Evolutionary conservation across 139 green algal genomes (phyloP).

Genomic region (Coelastrella sp.): DNA sequence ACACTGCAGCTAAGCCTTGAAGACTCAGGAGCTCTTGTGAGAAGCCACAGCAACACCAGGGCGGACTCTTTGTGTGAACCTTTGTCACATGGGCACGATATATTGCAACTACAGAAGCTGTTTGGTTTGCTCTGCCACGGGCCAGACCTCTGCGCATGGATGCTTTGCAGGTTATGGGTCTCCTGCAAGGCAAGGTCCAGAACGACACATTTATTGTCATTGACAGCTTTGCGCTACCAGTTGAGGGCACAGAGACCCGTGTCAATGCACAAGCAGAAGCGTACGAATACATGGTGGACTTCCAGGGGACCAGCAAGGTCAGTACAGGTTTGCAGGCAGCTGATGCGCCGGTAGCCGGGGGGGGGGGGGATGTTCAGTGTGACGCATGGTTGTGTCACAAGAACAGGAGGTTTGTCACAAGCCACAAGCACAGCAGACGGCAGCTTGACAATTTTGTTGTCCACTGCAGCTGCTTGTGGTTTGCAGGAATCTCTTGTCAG

Average conservation of each 20-base stretch:
- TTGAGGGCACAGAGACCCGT: slow-evolving; percentile 98
- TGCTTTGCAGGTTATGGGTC: slow-evolving; percentile 89
- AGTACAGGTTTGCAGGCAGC: not conserved
- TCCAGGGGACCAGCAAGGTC: slow-evolving; percentile 80
- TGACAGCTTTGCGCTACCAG: slow-evolving; percentile 95
- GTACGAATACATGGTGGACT: slow-evolving; percentile 98
- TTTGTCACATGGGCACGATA: too few relatives aligned
- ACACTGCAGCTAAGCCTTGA: too few relatives aligned
- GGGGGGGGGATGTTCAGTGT: not conserved
- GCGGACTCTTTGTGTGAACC: too few relatives aligned
- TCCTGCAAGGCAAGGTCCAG: slow-evolving; percentile 93
- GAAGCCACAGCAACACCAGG: not conserved
- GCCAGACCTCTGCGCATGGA: slow-evolving; percentile 79
- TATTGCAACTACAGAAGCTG: slow-evolving; percentile 67
- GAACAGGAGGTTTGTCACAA: not conserved
- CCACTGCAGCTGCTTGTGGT: too few relatives aligned
- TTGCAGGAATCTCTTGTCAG: too few relatives aligned
- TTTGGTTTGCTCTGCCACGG: slow-evolving; percentile 91
- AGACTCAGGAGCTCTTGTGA: too few relatives aligned
- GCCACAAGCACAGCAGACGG: not conserved
- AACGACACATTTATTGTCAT: slow-evolving; percentile 94
- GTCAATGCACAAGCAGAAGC: slow-evolving; percentile 85
- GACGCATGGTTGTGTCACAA: not conserved
- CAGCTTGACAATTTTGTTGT: too few relatives aligned
- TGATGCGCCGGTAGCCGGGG: not conserved